A percentile compares a stretch with the other conserved stretches of the same genome.
These are phyloP conservation scores for Coprinellus micaceus DNA, from an alignment of 768 basidiomycete species.

Conservation along the genomic window DNA sequence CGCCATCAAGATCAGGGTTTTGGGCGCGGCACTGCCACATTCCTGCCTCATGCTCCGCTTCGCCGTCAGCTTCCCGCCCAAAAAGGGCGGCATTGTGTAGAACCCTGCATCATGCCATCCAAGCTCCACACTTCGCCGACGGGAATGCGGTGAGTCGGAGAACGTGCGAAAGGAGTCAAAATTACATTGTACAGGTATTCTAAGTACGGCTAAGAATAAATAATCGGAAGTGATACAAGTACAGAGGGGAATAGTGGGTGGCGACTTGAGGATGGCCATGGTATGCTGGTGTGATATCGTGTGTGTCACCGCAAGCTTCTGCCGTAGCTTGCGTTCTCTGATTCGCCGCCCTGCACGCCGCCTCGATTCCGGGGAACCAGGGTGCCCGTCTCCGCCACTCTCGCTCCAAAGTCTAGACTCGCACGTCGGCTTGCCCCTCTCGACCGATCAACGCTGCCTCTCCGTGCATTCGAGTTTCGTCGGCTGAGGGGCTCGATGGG, in stretches of 20 bases:
- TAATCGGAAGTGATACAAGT: not conserved
- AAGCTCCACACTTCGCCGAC: no score
- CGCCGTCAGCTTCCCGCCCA: no score
- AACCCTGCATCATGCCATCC: no score
- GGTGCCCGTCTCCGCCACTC: slow-evolving; percentile 58
- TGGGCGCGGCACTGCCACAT: slow-evolving; percentile 9
- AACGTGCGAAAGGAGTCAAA: not conserved
- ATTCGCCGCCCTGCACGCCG: slow-evolving; percentile 29
- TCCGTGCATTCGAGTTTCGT: slow-evolving; percentile 43
- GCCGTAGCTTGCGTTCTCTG: not conserved
- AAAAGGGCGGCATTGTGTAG: no score
- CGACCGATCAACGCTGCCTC: slow-evolving; percentile 30
- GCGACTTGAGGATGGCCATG: no score
- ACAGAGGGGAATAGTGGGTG: no score
- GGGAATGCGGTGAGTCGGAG: not conserved
- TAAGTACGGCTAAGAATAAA: not conserved
- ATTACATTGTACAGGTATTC: slow-evolving; percentile 1
- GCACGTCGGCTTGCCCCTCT: slow-evolving; percentile 44
- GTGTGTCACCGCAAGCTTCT: no score
- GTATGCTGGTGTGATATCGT: no score
- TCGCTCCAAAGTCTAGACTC: slow-evolving; percentile 60
- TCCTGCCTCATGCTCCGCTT: not conserved
- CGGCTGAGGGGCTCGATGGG: slow-evolving; percentile 54
- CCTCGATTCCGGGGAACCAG: slow-evolving; percentile 44
- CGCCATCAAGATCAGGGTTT: slow-evolving; percentile 12